phyloP scores from a whole-genome alignment of 2,329 filamentous ascomycete genomes.

The Sporothrix inflata region DNA sequence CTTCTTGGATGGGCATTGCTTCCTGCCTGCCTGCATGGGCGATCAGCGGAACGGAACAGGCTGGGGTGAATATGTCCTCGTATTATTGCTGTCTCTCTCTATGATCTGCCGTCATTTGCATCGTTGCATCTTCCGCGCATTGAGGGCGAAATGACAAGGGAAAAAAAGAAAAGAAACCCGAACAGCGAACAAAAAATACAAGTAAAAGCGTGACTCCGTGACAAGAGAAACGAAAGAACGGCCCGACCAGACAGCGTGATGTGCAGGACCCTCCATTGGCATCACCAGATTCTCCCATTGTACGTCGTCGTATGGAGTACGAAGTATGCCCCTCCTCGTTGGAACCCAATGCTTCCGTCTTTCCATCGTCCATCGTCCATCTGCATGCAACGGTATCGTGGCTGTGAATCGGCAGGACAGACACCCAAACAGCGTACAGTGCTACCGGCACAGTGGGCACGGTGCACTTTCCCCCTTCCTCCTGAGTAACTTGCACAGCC shows the following conservation, averaged over 20 bases:
- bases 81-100: neutral
- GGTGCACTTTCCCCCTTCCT: neutral
- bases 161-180: neutral
- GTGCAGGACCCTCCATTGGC: neutral
- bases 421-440: neutral
- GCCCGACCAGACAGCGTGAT: neutral
- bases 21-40: neutral
- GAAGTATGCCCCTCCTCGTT: neutral
- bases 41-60: neutral
- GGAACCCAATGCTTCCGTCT: neutral
- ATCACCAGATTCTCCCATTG: constrained; percentile 1
- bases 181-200: neutral
- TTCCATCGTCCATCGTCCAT: neutral
- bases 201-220: neutral
- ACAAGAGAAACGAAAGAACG: neutral
- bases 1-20: neutral
- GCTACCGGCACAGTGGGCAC: neutral
- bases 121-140: neutral
- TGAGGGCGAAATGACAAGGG: neutral
- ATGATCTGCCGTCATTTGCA: neutral
- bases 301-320: no score
- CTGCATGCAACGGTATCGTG: constrained; percentile 4
- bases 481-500: neutral
- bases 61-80: neutral
- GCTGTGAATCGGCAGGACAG: neutral